A percentile compares a stretch with the other conserved stretches of the same genome.
phyloP scores from a whole-genome alignment of 345 rosid genomes.

The Excoecaria cochinchinensis region DNA sequence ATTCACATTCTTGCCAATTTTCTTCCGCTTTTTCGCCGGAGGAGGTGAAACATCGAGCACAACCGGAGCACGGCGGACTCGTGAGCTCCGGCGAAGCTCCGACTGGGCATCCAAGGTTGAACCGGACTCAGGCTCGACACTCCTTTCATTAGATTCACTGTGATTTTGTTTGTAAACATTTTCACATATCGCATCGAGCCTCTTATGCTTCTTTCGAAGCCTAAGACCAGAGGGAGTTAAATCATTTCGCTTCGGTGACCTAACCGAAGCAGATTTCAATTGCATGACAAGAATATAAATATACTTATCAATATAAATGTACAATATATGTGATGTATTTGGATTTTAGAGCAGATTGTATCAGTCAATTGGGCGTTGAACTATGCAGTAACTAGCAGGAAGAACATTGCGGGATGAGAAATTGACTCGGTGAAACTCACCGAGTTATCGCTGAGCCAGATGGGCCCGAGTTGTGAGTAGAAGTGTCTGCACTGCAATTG shows the following conservation, averaged over 20 bases:
- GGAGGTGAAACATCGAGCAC: slow-evolving; percentile 80
- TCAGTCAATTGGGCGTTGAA: neutral
- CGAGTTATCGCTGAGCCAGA: slow-evolving; percentile 14
- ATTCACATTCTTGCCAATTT: slow-evolving; percentile 29
- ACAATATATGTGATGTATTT: neutral
- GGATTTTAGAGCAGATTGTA: neutral
- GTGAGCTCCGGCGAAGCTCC: slow-evolving; percentile 74
- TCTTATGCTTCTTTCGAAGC: slow-evolving; percentile 72
- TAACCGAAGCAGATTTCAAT: slow-evolving; percentile 47
- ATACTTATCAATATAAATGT: neutral
- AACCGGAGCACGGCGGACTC: slow-evolving; percentile 65
- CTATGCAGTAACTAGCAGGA: neutral
- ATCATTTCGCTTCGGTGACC: slow-evolving; percentile 39
- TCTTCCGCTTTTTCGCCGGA: slow-evolving; percentile 59
- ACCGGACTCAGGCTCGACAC: slow-evolving; percentile 29
- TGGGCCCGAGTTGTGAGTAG: neutral
- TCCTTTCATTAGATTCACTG: slow-evolving; percentile 37
- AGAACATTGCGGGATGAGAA: neutral
- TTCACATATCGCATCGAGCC: slow-evolving; percentile 85
- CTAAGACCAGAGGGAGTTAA: slow-evolving; percentile 48
- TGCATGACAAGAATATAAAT: slow-evolving; percentile 51
- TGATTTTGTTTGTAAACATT: slow-evolving; percentile 67
- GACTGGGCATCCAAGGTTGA: slow-evolving; percentile 21
- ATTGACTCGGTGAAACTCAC: slow-evolving; percentile 22
- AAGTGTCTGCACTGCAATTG: neutral